Base-by-base conservation (phyloP, 75 land plant species). In the Sequoiadendron giganteum region DNA sequence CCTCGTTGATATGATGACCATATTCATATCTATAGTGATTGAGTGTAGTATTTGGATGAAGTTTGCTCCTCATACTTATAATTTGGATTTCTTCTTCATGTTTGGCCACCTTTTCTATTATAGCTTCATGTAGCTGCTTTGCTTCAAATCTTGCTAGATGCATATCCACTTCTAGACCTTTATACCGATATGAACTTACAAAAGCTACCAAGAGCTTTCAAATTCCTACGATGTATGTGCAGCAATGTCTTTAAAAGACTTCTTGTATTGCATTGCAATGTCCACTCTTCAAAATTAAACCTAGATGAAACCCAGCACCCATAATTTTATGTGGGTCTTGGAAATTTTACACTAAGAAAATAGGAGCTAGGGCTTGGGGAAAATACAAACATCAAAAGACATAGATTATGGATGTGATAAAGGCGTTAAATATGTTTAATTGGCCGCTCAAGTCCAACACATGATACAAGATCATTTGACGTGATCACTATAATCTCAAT, bases 21-120 rank as follows among this genome's bases (percentile, higher is more conserved):
- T 90, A 89, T 7, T 81, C 87, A 56, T 92, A 76, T 87, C 85
- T 90, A 90, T 97, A 97, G 36, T 79, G 75, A 42, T 93, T 86
- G 90, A 95, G 93, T 5, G 95, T 92, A 47, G 90, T 89, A 82
- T 87, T 94, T 56, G 95, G 92, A 55, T 97, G 98, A 36, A 90
- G 88, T 65, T 92, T 85, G 90, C 92, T 97, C 87, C 98, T 92
- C 0, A 95, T 93, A 48, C 88, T 82, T 58, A 97, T 90, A 56
- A 97, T 95, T 58, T 91, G 91, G 34, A 93, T 87, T 32, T 95
- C 68, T 11, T 92, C 86, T 47, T 95, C 95, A 85, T 91, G 73
- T 34, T 93, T 91, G 32, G 89, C 89, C 34, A 70, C 68, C 87
- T 91, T 90, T 48, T 78, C 85, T 52, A 90, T 90, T 28, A 94